Base-by-base conservation (phyloP, 2,329 filamentous ascomycete species). In the Chaetothyriales sp. region DNA sequence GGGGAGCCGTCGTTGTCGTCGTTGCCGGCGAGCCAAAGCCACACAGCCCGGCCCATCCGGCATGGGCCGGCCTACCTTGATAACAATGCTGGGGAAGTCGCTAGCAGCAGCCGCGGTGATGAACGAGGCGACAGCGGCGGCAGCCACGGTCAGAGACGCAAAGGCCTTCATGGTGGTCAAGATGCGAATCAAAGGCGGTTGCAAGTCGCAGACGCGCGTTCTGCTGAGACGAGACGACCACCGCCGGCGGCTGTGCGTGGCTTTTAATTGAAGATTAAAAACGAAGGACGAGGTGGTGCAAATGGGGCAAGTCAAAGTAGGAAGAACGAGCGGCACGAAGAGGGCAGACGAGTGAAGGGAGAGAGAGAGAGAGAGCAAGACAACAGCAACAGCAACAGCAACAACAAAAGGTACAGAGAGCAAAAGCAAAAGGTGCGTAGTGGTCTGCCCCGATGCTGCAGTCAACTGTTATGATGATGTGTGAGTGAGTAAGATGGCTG, bases 51-150 rank as follows among this genome's bases (percentile, higher is more conserved):
- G 22, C 10, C 5, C n/a, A 46, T 10, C 44, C 22, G 18, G 10
- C 46, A 37, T 48, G 28, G 46, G 5, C 49, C 33, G 51, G 55
- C 58, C 22, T 69, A 83, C 82, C 78, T 89, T 89, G 75, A 75
- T 72, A 52, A 76, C 70, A 57, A 78, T 77, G 22, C 71, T 65
- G 55, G 75, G 78, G 51, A 84, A 67, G 57, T 77, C 76, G 40
- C 58, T 58, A 40, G 33, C 33, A 33, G 49, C 51, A 44, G 52
- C 57, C 9, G 57, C 51, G 25, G 50, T 52, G 13, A 58, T 49
- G 50, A 62, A 60, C 45, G 61, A 53, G 8, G 58, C 56, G 46
- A 56, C 60, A 47, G 56, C 58, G 15, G 57, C 60, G n/a, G 61
- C 44, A 28, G 55, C 55, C 13, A 54, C 51, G 28, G 55, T 52